These are phyloP conservation scores for Xylaria castorea DNA, from an alignment of 495 filamentous ascomycete species.

Conservation along the genomic window DNA sequence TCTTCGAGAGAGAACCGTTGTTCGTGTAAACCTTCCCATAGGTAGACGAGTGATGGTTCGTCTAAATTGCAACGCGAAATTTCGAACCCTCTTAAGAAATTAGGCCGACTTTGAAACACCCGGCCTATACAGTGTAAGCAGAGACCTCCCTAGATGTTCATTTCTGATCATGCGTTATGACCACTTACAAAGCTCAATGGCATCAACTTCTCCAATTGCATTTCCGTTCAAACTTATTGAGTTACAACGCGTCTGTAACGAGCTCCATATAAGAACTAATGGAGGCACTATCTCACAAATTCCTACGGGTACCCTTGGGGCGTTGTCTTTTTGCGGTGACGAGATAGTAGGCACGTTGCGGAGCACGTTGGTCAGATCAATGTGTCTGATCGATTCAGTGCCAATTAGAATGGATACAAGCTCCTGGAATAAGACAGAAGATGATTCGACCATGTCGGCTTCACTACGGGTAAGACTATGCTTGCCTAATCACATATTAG, in stretches of 20 bases:
- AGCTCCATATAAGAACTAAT: conserved; percentile 76
- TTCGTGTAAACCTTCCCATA: conserved; percentile 63
- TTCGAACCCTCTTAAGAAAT: conserved; percentile 73
- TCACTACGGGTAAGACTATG: conserved; percentile 42
- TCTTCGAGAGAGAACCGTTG: conserved; percentile 78
- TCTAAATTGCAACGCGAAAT: conserved; percentile 78
- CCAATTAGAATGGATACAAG: conserved; percentile 55
- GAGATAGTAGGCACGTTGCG: conserved; percentile 24
- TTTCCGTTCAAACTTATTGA: conserved; percentile 86
- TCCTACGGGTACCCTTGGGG: conserved; percentile 11
- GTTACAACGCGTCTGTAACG: conserved; percentile 75
- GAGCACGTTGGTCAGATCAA: conserved; percentile 51
- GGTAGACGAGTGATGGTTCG: conserved; percentile 60
- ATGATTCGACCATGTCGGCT: conserved; percentile 44
- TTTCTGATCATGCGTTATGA: neutral
- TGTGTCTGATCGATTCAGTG: conserved; percentile 51
- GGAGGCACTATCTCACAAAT: conserved; percentile 78
- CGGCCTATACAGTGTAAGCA: conserved; percentile 31
- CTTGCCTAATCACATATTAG: conserved; percentile 34
- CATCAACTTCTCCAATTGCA: conserved; percentile 78
- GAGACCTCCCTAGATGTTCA: neutral
- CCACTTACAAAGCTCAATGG: conserved; percentile 62
- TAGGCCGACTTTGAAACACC: conserved; percentile 35
- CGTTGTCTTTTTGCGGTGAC: neutral
- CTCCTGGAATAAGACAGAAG: conserved; percentile 53